A percentile compares a stretch with the other conserved stretches of the same genome.
These are phyloP conservation scores for Eutrema salsugineum DNA, from an alignment of 441 rosid genomes.

Conservation along the genomic window DNA sequence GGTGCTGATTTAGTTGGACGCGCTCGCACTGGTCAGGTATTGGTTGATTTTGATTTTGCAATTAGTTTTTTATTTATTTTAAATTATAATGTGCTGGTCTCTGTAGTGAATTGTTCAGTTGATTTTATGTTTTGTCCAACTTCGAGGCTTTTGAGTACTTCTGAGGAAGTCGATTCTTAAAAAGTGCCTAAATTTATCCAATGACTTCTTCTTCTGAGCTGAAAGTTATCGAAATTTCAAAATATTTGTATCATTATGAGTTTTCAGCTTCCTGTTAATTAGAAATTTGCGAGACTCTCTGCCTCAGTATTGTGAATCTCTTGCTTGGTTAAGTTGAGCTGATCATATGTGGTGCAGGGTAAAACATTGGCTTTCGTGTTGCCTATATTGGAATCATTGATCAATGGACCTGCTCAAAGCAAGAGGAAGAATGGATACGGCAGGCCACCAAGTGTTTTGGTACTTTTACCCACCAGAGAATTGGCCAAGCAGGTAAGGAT, in stretches of 20 bases:
- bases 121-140: not conserved
- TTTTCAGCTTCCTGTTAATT: not conserved
- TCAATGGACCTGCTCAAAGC: constrained; percentile 59
- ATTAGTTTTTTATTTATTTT: too few relatives aligned
- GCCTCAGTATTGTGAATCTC: not conserved
- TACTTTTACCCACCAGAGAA: constrained; percentile 92
- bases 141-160: not conserved
- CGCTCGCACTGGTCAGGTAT: constrained; percentile 96
- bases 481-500: constrained; percentile 76
- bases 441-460: constrained; percentile 84
- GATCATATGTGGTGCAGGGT: constrained; percentile 50
- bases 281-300: not conserved
- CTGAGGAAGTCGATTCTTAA: not conserved
- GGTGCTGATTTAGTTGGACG: constrained; percentile 93
- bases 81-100: not conserved
- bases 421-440: constrained; percentile 72
- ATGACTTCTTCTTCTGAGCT: not conserved
- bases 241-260: not conserved
- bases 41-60: not conserved
- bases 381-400: constrained; percentile 85
- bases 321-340: not conserved
- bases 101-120: not conserved
- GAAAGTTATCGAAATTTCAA: not conserved
- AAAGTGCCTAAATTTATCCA: not conserved
- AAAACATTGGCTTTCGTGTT: constrained; percentile 95